phyloP scores from a whole-genome alignment of 129 eudicot genomes.

The Pseudognaphalium luteoalbum region DNA sequence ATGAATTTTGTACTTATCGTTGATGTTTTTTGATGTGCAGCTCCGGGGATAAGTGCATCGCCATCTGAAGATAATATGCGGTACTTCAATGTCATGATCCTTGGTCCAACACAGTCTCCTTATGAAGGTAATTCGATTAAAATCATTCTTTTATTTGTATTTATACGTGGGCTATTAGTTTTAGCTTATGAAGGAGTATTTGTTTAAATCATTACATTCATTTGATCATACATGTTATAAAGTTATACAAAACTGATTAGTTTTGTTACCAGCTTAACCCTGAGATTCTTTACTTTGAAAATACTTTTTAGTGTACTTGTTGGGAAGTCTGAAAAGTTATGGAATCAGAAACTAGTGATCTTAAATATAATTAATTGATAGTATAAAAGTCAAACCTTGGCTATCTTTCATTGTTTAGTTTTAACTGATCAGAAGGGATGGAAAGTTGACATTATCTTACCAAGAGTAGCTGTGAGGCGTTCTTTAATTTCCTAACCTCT shows the following conservation, averaged over 20 bases:
- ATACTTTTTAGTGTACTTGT: neutral
- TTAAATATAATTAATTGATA: neutral
- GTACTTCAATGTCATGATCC: slow-evolving; percentile 57
- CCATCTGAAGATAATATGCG: slow-evolving; percentile 64
- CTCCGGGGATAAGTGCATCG: slow-evolving; percentile 62
- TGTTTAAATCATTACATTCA: neutral
- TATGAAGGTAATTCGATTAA: slow-evolving; percentile 44
- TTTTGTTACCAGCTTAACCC: neutral
- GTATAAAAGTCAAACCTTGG: slow-evolving; percentile 19
- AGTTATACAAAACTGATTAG: neutral
- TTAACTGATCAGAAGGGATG: neutral
- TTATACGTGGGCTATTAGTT: neutral
- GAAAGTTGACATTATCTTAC: neutral
- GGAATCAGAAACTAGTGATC: neutral
- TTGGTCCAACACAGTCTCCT: slow-evolving; percentile 60
- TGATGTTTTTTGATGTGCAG: slow-evolving; percentile 29
- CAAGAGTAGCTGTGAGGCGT: neutral
- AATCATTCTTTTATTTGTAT: neutral
- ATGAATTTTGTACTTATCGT: neutral
- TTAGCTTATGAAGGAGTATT: neutral
- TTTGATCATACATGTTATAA: neutral
- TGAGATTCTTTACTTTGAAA: neutral
- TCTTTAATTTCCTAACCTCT: slow-evolving; percentile 8
- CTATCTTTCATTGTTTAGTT: neutral
- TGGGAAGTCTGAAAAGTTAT: neutral